Evolutionary conservation across 2,329 filamentous ascomycete genomes (phyloP), one percentile per base, ranked within the genome.

Genomic region (Fusarium coffeatum): DNA sequence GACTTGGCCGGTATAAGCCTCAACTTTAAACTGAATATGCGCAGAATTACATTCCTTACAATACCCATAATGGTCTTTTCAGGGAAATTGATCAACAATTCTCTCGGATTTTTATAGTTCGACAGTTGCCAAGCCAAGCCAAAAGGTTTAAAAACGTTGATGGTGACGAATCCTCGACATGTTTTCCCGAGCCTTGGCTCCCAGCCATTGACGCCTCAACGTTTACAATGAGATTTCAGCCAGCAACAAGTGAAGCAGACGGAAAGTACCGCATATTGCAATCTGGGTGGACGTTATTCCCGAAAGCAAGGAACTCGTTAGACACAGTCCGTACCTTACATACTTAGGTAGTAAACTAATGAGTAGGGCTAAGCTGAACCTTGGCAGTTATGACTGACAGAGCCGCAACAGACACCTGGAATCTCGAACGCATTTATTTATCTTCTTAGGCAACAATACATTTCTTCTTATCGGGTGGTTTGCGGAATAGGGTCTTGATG

Each of bases 41-140:
- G 37, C 56, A 66, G 55, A 54, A 50, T 42, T 58, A 53, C 68
- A 71, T 70, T 70, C 68, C 68, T 71, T 64, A 20, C 45, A 40
- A 68, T 60, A 32, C 46, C 43, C 25, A 47, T 58, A 32, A 53
- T 49, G 28, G 5, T 37, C 22, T 32, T 30, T 28, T 46, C 16
- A 32, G 12, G 64, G 47, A 32, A 56, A 55, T 42, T 28, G 40
- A 58, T 68, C 60, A 25, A 32, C 67, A 15, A 16, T 22, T 55
- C 68, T 47, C 10, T 27, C 28, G 34, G 8, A 18, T 18, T 61
- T 42, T 20, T 22, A 23, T 42, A 37, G 13, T 20, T 45, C 25
- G 34, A 30, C 23, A 40, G 42, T 61, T 40, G 22, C 16, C 34
- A 37, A 43, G 32, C 32, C 58, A 28, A 51, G 30, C 25, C n/a